Base-by-base conservation (phyloP, 495 filamentous ascomycete genomes). In the Pyrenula massariospora region DNA sequence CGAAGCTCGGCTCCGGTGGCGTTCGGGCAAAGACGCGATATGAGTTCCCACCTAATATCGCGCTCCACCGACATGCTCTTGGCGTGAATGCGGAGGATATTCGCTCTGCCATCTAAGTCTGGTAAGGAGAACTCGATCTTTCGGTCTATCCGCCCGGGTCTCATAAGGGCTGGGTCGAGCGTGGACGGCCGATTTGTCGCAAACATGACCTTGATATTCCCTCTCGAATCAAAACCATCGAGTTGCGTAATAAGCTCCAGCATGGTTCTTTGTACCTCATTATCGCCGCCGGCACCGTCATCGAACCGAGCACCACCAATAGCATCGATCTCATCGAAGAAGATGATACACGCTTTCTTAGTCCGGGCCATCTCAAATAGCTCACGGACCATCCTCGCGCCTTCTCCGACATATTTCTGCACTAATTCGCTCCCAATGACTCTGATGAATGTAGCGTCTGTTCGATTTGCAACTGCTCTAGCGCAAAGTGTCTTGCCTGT, bases 201-300 rank as follows among this genome's bases (percentile, higher is more conserved):
- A 66, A 98, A 98, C 93, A 98, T 98, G 73, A 98, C 93, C 72
- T 98, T 98, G 77, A 98, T 98, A 73, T 98, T 98, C 66, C 93
- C 93, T 65, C 93, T 80, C 48, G 90, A 84, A 69, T 98, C 94
- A 76, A 98, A 98, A 56, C 93, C 93, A 70, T 98, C 93, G 57
- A 98, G 78, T 67, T 98, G 93, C 2, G 93, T 98, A 67, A 98
- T 98, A 59, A 98, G 78, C 66, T 98, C 93, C 74, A 98, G 72
- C 93, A 98, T 98, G 53, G 93, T 98, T 72, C 93, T 79, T 73
- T 98, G 93, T n/a, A 98, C 93, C 67, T 98, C 93, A 68, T 98
- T 98, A 70, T 98, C 93, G 59, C 93, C 93, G 62, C 93, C 93
- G 49, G 93, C 94, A 51, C 93, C 93, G 64, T 98, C 93, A 64